Evolutionary conservation across 2,329 filamentous ascomycete genomes (phyloP).

Genomic region (Aureobasidium sp.): DNA sequence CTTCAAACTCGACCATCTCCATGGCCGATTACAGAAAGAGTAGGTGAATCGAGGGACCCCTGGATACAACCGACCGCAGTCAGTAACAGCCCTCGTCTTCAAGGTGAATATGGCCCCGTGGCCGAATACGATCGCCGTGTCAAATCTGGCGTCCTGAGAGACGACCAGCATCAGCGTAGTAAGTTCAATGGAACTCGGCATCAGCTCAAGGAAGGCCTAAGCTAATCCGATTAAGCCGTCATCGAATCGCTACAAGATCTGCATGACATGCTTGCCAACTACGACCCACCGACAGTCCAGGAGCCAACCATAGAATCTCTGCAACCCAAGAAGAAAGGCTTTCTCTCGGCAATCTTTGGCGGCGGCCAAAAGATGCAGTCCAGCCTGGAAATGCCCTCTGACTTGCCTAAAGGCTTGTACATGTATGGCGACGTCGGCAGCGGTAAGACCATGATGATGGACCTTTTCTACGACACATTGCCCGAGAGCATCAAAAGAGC

Average conservation of each 20-base stretch:
- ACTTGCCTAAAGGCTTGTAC: slow-evolving; percentile 81
- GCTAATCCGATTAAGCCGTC: slow-evolving; percentile 51
- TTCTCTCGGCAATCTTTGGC: slow-evolving; percentile 56
- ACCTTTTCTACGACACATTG: slow-evolving; percentile 90
- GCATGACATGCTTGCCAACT: slow-evolving; percentile 70
- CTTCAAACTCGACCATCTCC: slow-evolving; percentile 20
- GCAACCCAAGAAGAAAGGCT: slow-evolving; percentile 43
- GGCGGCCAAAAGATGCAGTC: slow-evolving; percentile 21
- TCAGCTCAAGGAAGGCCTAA: not conserved
- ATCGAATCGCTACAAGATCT: slow-evolving; percentile 84
- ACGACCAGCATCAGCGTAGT: slow-evolving; percentile 90
- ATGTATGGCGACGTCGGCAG: slow-evolving; percentile 95
- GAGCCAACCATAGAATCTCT: slow-evolving; percentile 70
- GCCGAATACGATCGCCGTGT: slow-evolving; percentile 84
- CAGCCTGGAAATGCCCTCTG: slow-evolving; percentile 4
- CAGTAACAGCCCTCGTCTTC: slow-evolving; percentile 6
- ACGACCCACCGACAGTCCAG: slow-evolving; percentile 63
- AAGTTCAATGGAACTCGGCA: slow-evolving; percentile 20
- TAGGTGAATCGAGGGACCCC: slow-evolving; percentile 15
- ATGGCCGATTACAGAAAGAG: slow-evolving; percentile 23
- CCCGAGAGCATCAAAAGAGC: slow-evolving; percentile 72
- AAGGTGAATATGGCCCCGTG: slow-evolving; percentile 55
- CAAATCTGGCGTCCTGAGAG: slow-evolving; percentile 60
- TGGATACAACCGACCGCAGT: not conserved
- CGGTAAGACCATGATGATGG: slow-evolving; percentile 99